Base-by-base conservation (phyloP, 352 stramenopile genomes). In the Globisporangium rhizosaccharum region DNA sequence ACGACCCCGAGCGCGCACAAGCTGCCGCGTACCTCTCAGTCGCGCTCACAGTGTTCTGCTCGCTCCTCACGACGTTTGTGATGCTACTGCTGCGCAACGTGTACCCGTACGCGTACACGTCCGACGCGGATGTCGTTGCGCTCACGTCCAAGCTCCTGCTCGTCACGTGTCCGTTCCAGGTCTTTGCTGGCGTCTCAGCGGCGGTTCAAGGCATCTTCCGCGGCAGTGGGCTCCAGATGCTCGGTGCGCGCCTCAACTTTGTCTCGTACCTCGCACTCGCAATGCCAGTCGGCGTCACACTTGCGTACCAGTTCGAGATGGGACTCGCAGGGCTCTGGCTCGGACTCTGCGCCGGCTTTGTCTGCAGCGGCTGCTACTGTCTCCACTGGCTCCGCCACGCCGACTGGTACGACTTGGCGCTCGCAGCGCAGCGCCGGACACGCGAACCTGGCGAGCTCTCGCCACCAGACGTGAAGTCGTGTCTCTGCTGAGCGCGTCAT, bases 221-320 rank as follows among this genome's bases (percentile, higher is more conserved):
- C 15, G 88, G 81, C 11, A 85, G 75, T 48, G 88, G 88, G 3
- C 73, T 88, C 51, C 88, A 97, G 57, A 60, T 75, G n/a, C 74
- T 96, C 11, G 82, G 82, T 20, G 88, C 88, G 10, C 75, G 75
- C 15, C 75, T 92, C 61, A 97, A 96, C 56, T 96, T 97, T 41
- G 72, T 94, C 15, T 78, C 77, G 52, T 97, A 93, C 69, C 79
- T 96, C 37, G 53, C 81, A 23, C 60, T 96, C 23, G 86, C 84
- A 42, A 72, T 97, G n/a, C 87, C 88, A 0, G 41, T 96, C 18
- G 87, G 82, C 1, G 66, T 93, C 42, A 59, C 85, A 25, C 68
- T 97, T 9, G 87, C 80, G 9, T 86, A 94, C 59, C 54, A 75
- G 41, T 65, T 87, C 37, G 61, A 74, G 15, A 68, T 90, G 67